Conservation (phyloP, 1,139 yeast species). For the Petasospora rhodanensis region DNA sequence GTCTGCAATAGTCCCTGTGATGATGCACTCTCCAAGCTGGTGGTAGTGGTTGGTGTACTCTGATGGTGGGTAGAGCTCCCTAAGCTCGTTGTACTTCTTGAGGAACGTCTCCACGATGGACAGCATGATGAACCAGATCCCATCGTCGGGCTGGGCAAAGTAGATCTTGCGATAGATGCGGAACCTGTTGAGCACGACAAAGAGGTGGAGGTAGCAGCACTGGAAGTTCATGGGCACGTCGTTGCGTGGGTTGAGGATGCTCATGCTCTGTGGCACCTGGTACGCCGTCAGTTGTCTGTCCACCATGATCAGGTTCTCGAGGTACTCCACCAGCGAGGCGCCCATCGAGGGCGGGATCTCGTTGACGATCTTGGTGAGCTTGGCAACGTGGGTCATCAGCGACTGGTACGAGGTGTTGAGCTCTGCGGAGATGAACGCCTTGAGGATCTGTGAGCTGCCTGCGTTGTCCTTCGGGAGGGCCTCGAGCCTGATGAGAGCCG, state of each 20-base stretch:
- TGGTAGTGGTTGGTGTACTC: slow-evolving; percentile 13
- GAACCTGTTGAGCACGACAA: slow-evolving; percentile 14
- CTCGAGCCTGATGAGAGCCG: slow-evolving; percentile 18
- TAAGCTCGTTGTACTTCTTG: slow-evolving; percentile 16
- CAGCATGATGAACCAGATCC: slow-evolving; percentile 19
- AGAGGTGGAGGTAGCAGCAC: slow-evolving; percentile 16
- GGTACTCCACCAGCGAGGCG: slow-evolving; percentile 12
- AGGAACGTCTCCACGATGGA: slow-evolving; percentile 20
- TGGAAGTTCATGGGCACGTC: slow-evolving; percentile 16
- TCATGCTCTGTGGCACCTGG: slow-evolving; percentile 14
- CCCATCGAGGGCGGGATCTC: slow-evolving; percentile 13
- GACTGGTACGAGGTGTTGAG: slow-evolving; percentile 15
- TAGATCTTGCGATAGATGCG: slow-evolving; percentile 16
- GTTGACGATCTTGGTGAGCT: slow-evolving; percentile 19
- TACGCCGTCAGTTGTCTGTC: slow-evolving; percentile 19
- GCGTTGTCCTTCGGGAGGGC: slow-evolving; percentile 9
- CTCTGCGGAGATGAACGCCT: slow-evolving; percentile 24
- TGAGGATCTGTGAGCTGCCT: slow-evolving; percentile 17
- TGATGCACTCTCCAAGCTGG: slow-evolving; percentile 14
- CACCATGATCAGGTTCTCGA: slow-evolving; percentile 17
- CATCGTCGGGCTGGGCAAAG: slow-evolving; percentile 11
- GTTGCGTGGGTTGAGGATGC: slow-evolving; percentile 16
- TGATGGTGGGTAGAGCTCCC: slow-evolving; percentile 14
- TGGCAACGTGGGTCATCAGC: slow-evolving; percentile 19
- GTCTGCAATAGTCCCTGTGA: slow-evolving; percentile 12